A percentile compares a stretch with the other conserved stretches of the same genome.
These are phyloP conservation scores for Helenozyma rhizophorensis DNA, from an alignment of 805 yeast genomes.

Conservation along the genomic window DNA sequence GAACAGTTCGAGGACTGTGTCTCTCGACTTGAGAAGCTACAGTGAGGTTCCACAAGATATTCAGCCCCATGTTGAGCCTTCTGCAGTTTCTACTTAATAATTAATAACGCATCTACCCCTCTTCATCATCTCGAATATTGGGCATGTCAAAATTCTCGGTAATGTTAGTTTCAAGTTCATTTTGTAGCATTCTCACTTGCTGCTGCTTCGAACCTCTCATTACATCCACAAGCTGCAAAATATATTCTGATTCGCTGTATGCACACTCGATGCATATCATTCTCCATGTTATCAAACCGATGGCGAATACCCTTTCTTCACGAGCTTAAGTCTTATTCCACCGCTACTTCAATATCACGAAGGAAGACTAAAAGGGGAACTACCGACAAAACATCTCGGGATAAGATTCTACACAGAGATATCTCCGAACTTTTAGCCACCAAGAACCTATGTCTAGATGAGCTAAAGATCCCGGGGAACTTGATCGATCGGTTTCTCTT, in stretches of 20 bases:
- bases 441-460: conserved; percentile 9
- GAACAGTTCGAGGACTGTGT: conserved; percentile 69
- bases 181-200: too few relatives aligned
- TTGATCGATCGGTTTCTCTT: conserved; percentile 23
- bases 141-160: too few relatives aligned
- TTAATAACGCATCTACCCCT: too few relatives aligned
- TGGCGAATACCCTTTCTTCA: too few relatives aligned
- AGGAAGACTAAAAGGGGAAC: conserved; percentile 30
- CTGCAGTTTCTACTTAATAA: neutral
- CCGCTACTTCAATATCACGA: conserved; percentile 5
- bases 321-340: too few relatives aligned
- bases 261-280: too few relatives aligned
- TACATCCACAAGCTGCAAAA: too few relatives aligned
- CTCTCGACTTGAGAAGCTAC: conserved; percentile 65
- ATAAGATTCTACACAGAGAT: conserved; percentile 22
- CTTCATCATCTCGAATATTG: too few relatives aligned
- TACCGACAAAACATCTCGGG: conserved; percentile 24
- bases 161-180: too few relatives aligned
- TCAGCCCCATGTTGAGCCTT: conserved; percentile 1
- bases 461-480: conserved; percentile 17
- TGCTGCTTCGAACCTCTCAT: too few relatives aligned
- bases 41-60: conserved; percentile 7
- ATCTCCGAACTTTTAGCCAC: conserved; percentile 17
- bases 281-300: too few relatives aligned
- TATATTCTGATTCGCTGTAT: too few relatives aligned